Conservation (phyloP, 176 grass and related monocot species). For the Musa itinerans region DNA sequence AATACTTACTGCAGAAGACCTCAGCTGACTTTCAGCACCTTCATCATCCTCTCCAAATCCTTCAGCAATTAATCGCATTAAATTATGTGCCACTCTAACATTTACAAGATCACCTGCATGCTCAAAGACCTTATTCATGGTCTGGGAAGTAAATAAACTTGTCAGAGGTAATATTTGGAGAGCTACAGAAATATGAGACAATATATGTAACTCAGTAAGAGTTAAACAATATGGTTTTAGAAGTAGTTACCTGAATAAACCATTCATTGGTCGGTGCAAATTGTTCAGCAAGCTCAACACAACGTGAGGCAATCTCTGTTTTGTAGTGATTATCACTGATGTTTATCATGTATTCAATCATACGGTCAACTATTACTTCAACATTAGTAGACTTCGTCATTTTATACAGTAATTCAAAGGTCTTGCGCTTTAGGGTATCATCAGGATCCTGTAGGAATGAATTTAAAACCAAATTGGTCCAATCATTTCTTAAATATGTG, state of each 20-base stretch:
- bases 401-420: constrained; percentile 98
- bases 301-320: constrained; percentile 95
- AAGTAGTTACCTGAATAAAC: constrained; percentile 73
- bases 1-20: constrained; percentile 95
- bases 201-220: not conserved
- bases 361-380: constrained; percentile 98
- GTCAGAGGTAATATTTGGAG: constrained; percentile 16
- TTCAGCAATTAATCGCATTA: constrained; percentile 98
- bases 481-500: not conserved
- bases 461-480: constrained; percentile 2
- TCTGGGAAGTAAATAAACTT: constrained; percentile 47
- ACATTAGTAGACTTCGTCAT: constrained; percentile 99
- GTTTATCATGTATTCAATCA: constrained; percentile 98
- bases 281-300: constrained; percentile 98
- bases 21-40: constrained; percentile 85
- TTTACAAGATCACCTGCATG: constrained; percentile 99
- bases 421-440: constrained; percentile 97
- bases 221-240: not conserved
- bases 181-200: not conserved
- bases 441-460: constrained; percentile 61
- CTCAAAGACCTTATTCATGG: constrained; percentile 99
- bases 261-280: constrained; percentile 98
- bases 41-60: constrained; percentile 97
- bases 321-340: constrained; percentile 97
- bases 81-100: constrained; percentile 94